Evolutionary conservation across 2,329 filamentous ascomycete genomes (phyloP), one percentile per base, ranked within the genome.

Genomic region (Fusarium abutilonis): DNA sequence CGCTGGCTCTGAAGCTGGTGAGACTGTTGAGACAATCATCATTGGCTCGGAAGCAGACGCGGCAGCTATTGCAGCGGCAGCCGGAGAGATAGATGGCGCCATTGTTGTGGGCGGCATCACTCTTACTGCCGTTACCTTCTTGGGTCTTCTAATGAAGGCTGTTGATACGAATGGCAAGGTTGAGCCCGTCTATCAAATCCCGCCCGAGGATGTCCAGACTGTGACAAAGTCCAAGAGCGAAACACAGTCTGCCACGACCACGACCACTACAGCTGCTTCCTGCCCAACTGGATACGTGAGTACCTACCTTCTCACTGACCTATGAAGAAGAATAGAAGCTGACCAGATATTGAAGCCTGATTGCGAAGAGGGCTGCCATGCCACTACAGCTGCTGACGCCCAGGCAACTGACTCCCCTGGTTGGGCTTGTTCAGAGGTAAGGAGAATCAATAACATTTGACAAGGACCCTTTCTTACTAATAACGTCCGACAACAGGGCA

Each of bases 151-250:
- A 0, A n/a, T 51, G 48, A 43, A 51, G 48, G 39, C 31, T 3
- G n/a, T 35, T 38, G 48, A 43, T 43, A 51, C 26, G 26, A 49
- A 39, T 19, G 35, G 46, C 5, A 49, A 49, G 46, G 26, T 49
- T 49, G 46, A 40, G 15, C 46, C 46, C 9, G 46, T 49, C n/a
- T 49, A 49, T 32, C 46, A 49, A 7, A 49, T 49, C 13, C 46
- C 46, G n/a, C 46, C 36, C 6, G 46, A 49, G 35, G 36, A 49
- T 11, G 40, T 49, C 11, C 46, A 49, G 21, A 49, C 46, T 28
- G 48, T 51, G 29, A 43, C 31, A 42, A 43, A 51, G 31, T 23
- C 36, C 3, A 35, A 50, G 21, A 17, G 21, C 8, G 21, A 43
- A 29, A 38, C 39, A 21, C 15, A 11, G 10, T 26, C 23, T 4